These are phyloP conservation scores for Cutaneotrichosporon daszewskae DNA, from an alignment of 1,284 basidiomycete genomes.

Conservation along the genomic window DNA sequence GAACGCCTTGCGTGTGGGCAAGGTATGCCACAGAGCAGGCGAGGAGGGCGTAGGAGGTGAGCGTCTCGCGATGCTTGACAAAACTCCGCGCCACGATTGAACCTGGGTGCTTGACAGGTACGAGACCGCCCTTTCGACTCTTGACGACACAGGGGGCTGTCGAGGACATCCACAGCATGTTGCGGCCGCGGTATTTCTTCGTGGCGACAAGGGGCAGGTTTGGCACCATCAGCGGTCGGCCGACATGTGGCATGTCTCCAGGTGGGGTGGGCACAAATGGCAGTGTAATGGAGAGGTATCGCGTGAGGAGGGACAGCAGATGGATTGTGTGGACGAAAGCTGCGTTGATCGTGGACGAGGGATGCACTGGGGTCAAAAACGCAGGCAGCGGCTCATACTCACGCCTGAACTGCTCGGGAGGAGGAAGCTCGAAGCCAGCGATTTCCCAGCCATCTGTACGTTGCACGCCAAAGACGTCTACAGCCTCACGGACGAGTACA, in stretches of 20 bases:
- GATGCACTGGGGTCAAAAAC: slow-evolving; percentile 17
- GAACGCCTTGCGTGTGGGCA: slow-evolving; percentile 40
- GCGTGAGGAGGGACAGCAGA: slow-evolving; percentile 33
- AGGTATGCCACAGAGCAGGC: slow-evolving; percentile 40
- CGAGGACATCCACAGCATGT: slow-evolving; percentile 38
- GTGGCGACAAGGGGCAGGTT: slow-evolving; percentile 34
- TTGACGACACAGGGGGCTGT: slow-evolving; percentile 22
- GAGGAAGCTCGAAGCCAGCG: slow-evolving; percentile 28
- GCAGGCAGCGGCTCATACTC: slow-evolving; percentile 13
- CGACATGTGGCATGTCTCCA: slow-evolving; percentile 23
- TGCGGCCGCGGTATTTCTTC: slow-evolving; percentile 32
- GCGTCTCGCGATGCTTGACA: slow-evolving; percentile 30
- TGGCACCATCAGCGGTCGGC: slow-evolving; percentile 28
- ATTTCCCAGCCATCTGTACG: slow-evolving; percentile 29
- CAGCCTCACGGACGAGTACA: slow-evolving; percentile 35
- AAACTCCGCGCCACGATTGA: slow-evolving; percentile 16
- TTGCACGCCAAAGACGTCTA: slow-evolving; percentile 34
- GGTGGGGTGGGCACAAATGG: slow-evolving; percentile 28
- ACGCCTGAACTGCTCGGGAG: slow-evolving; percentile 33
- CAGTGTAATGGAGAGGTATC: slow-evolving; percentile 36
- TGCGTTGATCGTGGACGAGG: slow-evolving; percentile 30
- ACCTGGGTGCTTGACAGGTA: slow-evolving; percentile 8
- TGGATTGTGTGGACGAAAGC: slow-evolving; percentile 35
- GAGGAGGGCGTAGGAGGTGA: slow-evolving; percentile 35
- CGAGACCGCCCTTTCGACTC: not conserved